Evolutionary conservation across 1,284 basidiomycete genomes (phyloP), one percentile per base, ranked within the genome.

Genomic region (Veloboletus limbatus): DNA sequence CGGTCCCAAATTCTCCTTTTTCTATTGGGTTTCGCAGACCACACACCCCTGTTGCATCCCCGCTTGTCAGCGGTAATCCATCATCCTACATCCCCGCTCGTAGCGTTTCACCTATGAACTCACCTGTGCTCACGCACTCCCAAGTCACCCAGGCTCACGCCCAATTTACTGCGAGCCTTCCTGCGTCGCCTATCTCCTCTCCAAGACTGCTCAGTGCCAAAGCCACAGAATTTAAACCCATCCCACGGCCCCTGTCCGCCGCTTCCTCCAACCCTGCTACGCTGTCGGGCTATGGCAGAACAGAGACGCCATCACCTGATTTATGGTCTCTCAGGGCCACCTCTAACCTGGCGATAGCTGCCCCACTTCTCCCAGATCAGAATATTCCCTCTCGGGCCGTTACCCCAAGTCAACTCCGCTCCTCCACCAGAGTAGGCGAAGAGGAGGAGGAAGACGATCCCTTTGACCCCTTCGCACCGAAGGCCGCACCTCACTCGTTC

Each of bases 291-390:
- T 70, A 81, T 18, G 54, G 59, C 70, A 57, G 86, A 44, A 79
- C 77, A 13, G 85, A 88, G 51, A 87, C 86, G 0, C 84, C 87
- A 22, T 87, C 85, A 11, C 89, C 87, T 20, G 88, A 90, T 69
- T 60, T 89, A 40, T 91, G 88, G 88, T 78, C 88, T 2, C 77
- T 81, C 1, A 75, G 90, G 41, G 79, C 82, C 1, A 79, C 82
- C 0, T 92, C 90, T 3, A 94, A 91, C 62, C 77, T 94, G 8
- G 90, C 91, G 27, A 92, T 94, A 51, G 92, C 91, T 8, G 86
- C 90, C 2, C 92, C 92, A 3, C 73, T 95, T 25, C 77, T 92
- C 28, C 84, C 88, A 42, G 88, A 91, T 53, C 81, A 79, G 41
- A 75, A 75, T 5, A 70, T 79, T n/a, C 72, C 82, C 18, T 75